Evolutionary conservation across 73 alveolate genomes (phyloP), one percentile per base, ranked within the genome.

Genomic region (Paramecium biaurelia): DNA sequence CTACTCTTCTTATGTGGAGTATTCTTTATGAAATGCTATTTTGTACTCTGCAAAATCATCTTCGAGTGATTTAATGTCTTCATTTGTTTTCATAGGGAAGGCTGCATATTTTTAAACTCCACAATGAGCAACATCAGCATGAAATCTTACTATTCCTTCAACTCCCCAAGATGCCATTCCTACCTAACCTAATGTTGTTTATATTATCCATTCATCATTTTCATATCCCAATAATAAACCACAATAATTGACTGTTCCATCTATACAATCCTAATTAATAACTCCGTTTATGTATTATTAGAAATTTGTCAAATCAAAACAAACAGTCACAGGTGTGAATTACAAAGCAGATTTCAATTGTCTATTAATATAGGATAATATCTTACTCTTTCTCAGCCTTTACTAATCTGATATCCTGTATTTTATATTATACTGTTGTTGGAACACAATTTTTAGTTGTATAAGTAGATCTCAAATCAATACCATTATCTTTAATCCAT

Each of bases 201-300:
- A 76, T 32, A 92, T 86, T 26, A 76, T 93, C 95, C 95, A 93
- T 24, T 56, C 45, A 3, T 67, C 67, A 9, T 24, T 15, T 5
- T 82, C 87, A 38, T 95, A 96, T 35, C 98, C 99, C 43, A 96
- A 97, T 32, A 95, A 89, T 26, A 92, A 41, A 32, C 96, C 98
- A 72, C 97, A 97, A 85, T 96, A 97, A 57, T 95, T 42, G 7
- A 34, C 18, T 23, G 18, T 14, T 42, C 53, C 90, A 4, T 38
- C 84, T 12, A 4, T 23, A 45, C 90, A 79, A 79, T 79, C 45
- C 23, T 79, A 5, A 79, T 79, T 79, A 43, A 79, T 42, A 23
- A 47, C 56, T 23, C 43, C 90, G 14, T 14, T 37, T 1, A 6
- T 23, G 23, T 43, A 79, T 32, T 35, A 42, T 72, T 72, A 35